Base-by-base conservation (phyloP, 2,329 filamentous ascomycete genomes). In the Rutstroemia sp. region DNA sequence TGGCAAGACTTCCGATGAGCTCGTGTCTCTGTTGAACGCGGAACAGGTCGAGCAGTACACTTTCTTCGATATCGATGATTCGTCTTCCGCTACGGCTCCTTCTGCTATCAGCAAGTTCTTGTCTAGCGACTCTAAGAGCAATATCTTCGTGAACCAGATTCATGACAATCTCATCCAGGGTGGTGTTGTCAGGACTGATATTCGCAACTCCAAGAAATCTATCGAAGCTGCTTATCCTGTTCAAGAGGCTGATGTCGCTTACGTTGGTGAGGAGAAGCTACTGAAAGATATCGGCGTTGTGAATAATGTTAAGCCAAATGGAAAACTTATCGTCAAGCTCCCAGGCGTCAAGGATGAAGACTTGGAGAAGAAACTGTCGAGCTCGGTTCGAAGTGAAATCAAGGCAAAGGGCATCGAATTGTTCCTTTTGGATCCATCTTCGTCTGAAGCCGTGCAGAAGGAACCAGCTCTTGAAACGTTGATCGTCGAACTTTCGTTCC, bases 51-150 rank as follows among this genome's bases (percentile, higher is more conserved):
- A 89, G 71, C 88, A 97, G 72, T 97, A 94, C 75, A 86, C 86
- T 12, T 96, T 99, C 80, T 97, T 92, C 91, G 89, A 96, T 64
- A 70, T 88, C 42, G 92, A 96, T 68, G 81, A 84, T 70, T 91
- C 91, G 27, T 73, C 77, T 1, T 80, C 86, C 51, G 78, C 79
- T 51, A 76, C 77, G 58, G 84, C 89, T 1, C 86, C 90, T 10
- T 73, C 80, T 21, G 80, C 76, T 39, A 69, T 86, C 27, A 78
- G 79, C 60, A 76, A 73, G 57, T 68, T 83, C 12, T 81, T 77
- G 77, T 92, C 85, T 78, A 84, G 86, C 77, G 91, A 81, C 71
- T 88, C 75, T 71, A 88, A 75, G 72, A 79, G 67, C 66, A 83
- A 84, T 62, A 73, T 86, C 61, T 79, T 80, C 56, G 67, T 83